Evolutionary conservation across 2,329 filamentous ascomycete genomes (phyloP).

Genomic region (Endocalyx cinctus): DNA sequence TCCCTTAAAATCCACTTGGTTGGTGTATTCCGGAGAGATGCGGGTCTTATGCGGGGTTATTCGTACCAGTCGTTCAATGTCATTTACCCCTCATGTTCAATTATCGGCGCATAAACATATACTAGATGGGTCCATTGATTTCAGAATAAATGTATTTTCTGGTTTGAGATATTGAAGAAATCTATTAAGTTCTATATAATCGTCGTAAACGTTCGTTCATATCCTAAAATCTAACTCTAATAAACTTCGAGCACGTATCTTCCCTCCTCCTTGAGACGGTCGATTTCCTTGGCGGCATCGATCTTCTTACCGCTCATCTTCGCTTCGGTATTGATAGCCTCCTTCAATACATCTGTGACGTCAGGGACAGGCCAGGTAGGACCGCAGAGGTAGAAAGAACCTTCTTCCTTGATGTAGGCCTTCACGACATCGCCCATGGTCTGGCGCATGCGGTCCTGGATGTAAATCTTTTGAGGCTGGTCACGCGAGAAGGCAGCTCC

Average conservation of each 20-base stretch:
- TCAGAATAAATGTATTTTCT: too few relatives aligned
- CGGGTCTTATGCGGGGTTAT: too few relatives aligned
- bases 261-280: slow-evolving; percentile 90
- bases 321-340: slow-evolving; percentile 78
- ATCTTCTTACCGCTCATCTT: slow-evolving; percentile 71
- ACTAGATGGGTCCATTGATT: too few relatives aligned
- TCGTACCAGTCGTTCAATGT: too few relatives aligned
- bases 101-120: too few relatives aligned
- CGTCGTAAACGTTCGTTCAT: too few relatives aligned
- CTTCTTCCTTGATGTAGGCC: slow-evolving; percentile 82
- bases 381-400: slow-evolving; percentile 94
- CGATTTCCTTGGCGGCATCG: slow-evolving; percentile 85
- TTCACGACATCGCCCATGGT: slow-evolving; percentile 75
- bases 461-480: slow-evolving; percentile 98
- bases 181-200: too few relatives aligned
- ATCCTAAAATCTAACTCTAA: too few relatives aligned
- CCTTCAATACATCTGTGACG: slow-evolving; percentile 88
- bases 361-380: slow-evolving; percentile 98
- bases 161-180: too few relatives aligned
- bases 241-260: slow-evolving; percentile 97
- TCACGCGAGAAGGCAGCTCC: slow-evolving; percentile 94
- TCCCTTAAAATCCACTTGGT: too few relatives aligned
- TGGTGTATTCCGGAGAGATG: too few relatives aligned
- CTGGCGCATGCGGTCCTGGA: slow-evolving; percentile 96
- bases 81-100: too few relatives aligned